Evolutionary conservation across 805 yeast species (phyloP), one percentile per base, ranked within the genome.

Genomic region (Barnettozyma vustinii): DNA sequence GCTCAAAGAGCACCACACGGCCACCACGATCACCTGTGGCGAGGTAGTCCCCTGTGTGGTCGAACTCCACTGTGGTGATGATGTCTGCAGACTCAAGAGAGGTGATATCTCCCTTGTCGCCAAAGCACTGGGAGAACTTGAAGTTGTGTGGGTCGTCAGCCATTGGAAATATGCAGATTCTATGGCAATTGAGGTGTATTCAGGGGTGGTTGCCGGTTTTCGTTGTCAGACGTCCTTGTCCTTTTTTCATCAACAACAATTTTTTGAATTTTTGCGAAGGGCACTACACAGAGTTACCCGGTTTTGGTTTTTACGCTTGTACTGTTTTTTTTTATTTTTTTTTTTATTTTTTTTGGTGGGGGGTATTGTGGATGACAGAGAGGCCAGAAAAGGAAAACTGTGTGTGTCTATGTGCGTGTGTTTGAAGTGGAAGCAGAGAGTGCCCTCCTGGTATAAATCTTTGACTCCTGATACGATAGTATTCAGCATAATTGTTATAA

Each of bases 11-110:
- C 15, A 94, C 99, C 39, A 94, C 97, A 55, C 99, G 79, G 26
- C 99, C 99, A 47, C 99, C 99, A 63, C 91, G 83, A 71, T 94
- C 99, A 53, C 99, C 99, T 1, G 99, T 94, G 52, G 99, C 99
- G 50, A 94, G 72, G 63, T 84, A 94, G 64, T 94, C 90, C 45
- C 99, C 99, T 8, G 94, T 80, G 63, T 84, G 87, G 66, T 94
- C 97, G 62, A 94, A 94, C 70, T 94, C 98, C 37, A 94, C 97
- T 2, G 99, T 88, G 18, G 97, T 87, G 53, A 94, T 94, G 63
- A 94, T 91, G 67, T 94, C 99, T 4, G 97, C 97, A 5, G 51
- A 44, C 64, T 91, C 98, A 3, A 97, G 90, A 61, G 91, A 88
- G 56, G 92, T 98, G 50, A 91, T 85, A 66, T 94, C 99, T 43